These are phyloP conservation scores for Zoysia japonica DNA, from an alignment of 176 grass and related monocot genomes.

Conservation along the genomic window DNA sequence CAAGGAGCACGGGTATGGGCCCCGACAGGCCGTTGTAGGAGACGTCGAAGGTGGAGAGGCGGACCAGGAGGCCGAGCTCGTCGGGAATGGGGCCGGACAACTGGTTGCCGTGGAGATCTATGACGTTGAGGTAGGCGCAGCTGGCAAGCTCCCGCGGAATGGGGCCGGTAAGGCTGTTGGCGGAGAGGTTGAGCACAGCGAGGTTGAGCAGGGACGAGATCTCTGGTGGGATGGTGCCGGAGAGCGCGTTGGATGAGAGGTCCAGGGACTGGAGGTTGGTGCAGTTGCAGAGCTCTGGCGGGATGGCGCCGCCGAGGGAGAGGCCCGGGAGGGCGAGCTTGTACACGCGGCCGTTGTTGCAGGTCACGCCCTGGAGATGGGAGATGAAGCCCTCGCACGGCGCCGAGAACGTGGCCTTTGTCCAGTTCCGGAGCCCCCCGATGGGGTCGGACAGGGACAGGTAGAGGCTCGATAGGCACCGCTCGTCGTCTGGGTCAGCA, in stretches of 20 bases:
- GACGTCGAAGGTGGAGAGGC: slow-evolving; percentile 71
- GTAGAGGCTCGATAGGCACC: slow-evolving; percentile 58
- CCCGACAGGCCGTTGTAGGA: slow-evolving; percentile 67
- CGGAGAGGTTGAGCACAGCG: slow-evolving; percentile 78
- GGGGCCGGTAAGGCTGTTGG: slow-evolving; percentile 52
- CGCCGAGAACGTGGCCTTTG: slow-evolving; percentile 39
- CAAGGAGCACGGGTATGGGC: slow-evolving; percentile 60
- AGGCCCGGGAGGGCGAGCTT: slow-evolving; percentile 60
- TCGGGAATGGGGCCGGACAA: slow-evolving; percentile 69
- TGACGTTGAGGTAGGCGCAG: slow-evolving; percentile 84
- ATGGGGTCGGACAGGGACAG: slow-evolving; percentile 42
- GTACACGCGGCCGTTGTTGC: slow-evolving; percentile 83
- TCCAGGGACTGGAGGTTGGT: slow-evolving; percentile 83
- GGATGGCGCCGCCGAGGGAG: slow-evolving; percentile 53
- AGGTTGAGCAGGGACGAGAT: slow-evolving; percentile 71
- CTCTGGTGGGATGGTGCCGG: slow-evolving; percentile 48
- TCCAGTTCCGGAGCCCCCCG: slow-evolving; percentile 60
- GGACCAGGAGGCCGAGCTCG: slow-evolving; percentile 62
- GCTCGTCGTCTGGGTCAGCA: slow-evolving; percentile 59
- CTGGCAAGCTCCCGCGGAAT: slow-evolving; percentile 62
- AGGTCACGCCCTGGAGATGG: slow-evolving; percentile 63
- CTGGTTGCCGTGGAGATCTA: slow-evolving; percentile 76
- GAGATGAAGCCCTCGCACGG: slow-evolving; percentile 71
- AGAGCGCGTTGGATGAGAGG: slow-evolving; percentile 66
- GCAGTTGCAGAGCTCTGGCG: slow-evolving; percentile 70